Evolutionary conservation across 2,329 filamentous ascomycete genomes (phyloP).

Genomic region (Lomentospora prolificans): DNA sequence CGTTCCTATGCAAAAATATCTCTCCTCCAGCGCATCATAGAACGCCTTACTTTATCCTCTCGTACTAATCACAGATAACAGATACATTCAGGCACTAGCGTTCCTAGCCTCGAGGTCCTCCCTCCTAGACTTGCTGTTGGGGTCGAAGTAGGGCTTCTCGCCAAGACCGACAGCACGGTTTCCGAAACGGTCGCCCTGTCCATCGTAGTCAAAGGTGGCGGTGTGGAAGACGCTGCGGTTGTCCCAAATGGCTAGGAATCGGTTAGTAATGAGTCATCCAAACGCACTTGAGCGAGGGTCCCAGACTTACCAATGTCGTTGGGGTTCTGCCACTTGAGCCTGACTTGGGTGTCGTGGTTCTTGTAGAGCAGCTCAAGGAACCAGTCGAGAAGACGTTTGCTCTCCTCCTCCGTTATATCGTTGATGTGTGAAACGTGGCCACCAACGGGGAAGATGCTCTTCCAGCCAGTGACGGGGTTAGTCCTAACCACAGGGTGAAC

Average conservation of each 20-base stretch:
- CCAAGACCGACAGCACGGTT: conserved; percentile 44
- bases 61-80: neutral
- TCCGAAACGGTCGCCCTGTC: conserved; percentile 37
- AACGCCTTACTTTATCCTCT: neutral
- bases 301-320: conserved; percentile 29
- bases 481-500: conserved; percentile 46
- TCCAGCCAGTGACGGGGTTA: conserved; percentile 50
- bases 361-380: conserved; percentile 40
- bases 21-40: no score
- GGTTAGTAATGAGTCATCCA: neutral
- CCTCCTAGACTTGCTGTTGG: conserved; percentile 29
- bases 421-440: conserved; percentile 42
- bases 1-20: no score
- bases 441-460: conserved; percentile 41
- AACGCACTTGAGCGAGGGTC: neutral
- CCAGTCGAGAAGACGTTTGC: conserved; percentile 37
- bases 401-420: conserved; percentile 36
- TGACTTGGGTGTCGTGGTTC: conserved; percentile 47
- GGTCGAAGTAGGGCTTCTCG: conserved; percentile 43
- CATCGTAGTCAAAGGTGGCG: conserved; percentile 46
- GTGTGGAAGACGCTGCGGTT: conserved; percentile 42
- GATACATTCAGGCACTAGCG: neutral
- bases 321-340: conserved; percentile 30
- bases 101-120: conserved; percentile 7
- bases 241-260: conserved; percentile 5